Percentiles rank a stretch among this genome's conserved stretches.
Conservation (phyloP, 306 rosid genomes). For the Prunus dulcis region DNA sequence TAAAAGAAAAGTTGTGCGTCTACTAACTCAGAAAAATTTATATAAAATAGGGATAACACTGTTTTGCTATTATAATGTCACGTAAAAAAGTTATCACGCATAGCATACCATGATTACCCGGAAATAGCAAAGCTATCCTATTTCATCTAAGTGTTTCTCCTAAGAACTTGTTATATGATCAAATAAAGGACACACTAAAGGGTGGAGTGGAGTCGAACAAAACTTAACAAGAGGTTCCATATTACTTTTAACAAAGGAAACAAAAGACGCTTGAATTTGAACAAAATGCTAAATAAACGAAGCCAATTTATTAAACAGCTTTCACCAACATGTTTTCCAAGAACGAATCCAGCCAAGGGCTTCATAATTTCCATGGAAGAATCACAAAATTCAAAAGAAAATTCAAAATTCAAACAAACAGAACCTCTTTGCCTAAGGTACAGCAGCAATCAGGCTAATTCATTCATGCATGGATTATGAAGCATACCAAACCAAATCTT, state of each 20-base stretch:
- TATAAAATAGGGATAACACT: too few relatives aligned
- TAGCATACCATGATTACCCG: fast-evolving
- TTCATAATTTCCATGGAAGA: neutral
- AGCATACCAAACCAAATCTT: neutral
- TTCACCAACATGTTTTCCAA: neutral
- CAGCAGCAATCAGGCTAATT: too few relatives aligned
- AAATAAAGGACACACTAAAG: neutral
- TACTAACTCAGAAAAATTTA: too few relatives aligned
- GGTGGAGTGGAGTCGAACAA: neutral
- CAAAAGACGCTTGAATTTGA: neutral
- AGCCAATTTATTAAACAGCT: neutral
- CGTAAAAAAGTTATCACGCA: too few relatives aligned
- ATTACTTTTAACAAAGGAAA: neutral
- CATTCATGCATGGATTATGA: neutral
- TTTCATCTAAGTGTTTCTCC: too few relatives aligned
- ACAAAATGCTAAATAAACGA: neutral
- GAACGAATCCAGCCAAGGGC: neutral
- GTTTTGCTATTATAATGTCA: too few relatives aligned
- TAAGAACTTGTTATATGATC: too few relatives aligned
- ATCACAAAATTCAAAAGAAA: neutral
- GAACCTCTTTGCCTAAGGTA: neutral
- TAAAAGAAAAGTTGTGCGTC: too few relatives aligned
- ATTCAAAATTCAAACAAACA: neutral
- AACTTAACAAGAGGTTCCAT: neutral
- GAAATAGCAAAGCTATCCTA: too few relatives aligned